Percentiles rank a stretch among this genome's conserved stretches.
Evolutionary conservation across 1,284 basidiomycete genomes (phyloP).

Genomic region (Trichosporon faecale): DNA sequence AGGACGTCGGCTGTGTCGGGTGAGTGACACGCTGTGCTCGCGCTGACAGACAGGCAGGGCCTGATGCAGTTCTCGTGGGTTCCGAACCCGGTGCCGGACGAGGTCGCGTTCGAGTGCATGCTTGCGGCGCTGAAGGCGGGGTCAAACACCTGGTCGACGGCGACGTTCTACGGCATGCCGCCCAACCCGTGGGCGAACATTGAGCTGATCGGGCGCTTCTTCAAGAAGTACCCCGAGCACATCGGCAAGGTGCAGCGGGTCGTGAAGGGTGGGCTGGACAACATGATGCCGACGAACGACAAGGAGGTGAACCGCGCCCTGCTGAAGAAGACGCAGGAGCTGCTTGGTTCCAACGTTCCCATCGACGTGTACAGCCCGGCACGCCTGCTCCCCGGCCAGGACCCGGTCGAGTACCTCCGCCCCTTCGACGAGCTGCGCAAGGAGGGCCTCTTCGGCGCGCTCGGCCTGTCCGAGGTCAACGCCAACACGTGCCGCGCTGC

Average conservation of each 20-base stretch:
- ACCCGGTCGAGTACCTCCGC: slow-evolving; percentile 16
- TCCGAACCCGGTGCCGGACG: slow-evolving; percentile 56
- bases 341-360: slow-evolving; percentile 54
- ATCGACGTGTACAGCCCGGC: slow-evolving; percentile 55
- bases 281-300: slow-evolving; percentile 20
- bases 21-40: slow-evolving; percentile 14
- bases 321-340: slow-evolving; percentile 50
- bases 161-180: slow-evolving; percentile 46
- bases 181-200: slow-evolving; percentile 38
- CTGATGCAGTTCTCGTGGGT: slow-evolving; percentile 61
- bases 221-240: slow-evolving; percentile 57
- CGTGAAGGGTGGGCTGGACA: slow-evolving; percentile 55
- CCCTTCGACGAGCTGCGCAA: slow-evolving; percentile 29
- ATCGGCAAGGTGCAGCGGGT: slow-evolving; percentile 57
- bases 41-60: slow-evolving; percentile 42
- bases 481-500: slow-evolving; percentile 16
- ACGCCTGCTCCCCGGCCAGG: slow-evolving; percentile 15
- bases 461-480: slow-evolving; percentile 38
- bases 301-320: slow-evolving; percentile 54
- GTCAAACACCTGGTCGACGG: slow-evolving; percentile 54
- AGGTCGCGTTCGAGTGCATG: slow-evolving; percentile 62
- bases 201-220: slow-evolving; percentile 47
- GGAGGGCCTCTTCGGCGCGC: slow-evolving; percentile 36
- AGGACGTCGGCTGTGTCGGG: slow-evolving; percentile 40
- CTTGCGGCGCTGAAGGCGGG: slow-evolving; percentile 61